These are phyloP conservation scores for Gentiana straminea DNA, from an alignment of 257 asterid genomes.

Conservation along the genomic window DNA sequence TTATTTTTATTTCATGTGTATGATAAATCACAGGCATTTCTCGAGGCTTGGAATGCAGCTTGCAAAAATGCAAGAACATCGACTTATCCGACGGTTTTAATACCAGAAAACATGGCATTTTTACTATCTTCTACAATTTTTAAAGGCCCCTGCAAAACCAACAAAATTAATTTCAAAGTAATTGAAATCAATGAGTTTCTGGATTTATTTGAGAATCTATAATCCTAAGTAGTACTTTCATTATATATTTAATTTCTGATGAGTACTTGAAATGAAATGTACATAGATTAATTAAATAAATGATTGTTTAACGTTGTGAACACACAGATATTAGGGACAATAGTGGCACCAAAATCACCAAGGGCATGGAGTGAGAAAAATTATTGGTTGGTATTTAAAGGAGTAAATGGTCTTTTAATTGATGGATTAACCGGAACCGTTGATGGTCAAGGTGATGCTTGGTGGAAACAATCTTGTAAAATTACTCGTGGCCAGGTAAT, in stretches of 20 bases:
- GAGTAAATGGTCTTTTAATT: constrained; percentile 33
- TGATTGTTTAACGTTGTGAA: too few relatives aligned
- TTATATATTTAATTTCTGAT: too few relatives aligned
- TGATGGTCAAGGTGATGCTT: constrained; percentile 44
- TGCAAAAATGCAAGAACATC: too few relatives aligned
- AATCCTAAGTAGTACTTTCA: too few relatives aligned
- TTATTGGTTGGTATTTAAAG: constrained; percentile 42
- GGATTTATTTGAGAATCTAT: too few relatives aligned
- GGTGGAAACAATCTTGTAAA: constrained; percentile 85
- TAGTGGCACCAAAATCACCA: constrained; percentile 52
- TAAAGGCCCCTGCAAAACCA: constrained; percentile 50
- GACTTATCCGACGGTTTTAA: constrained; percentile 29
- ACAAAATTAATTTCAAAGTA: constrained; percentile 35
- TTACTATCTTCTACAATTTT: constrained; percentile 39
- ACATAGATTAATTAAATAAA: too few relatives aligned
- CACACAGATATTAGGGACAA: constrained; percentile 40
- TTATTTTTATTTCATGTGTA: too few relatives aligned
- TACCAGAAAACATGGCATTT: constrained; percentile 42
- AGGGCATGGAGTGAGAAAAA: constrained; percentile 32
- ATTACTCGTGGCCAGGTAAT: constrained; percentile 12
- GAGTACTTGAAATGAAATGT: too few relatives aligned
- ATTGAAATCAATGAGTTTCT: not conserved
- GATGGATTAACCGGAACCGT: constrained; percentile 41
- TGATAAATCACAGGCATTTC: constrained; percentile 34
- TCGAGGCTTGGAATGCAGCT: constrained; percentile 60